These are phyloP conservation scores for Epichloe scottii DNA, from an alignment of 2,329 filamentous ascomycete species.

Conservation along the genomic window DNA sequence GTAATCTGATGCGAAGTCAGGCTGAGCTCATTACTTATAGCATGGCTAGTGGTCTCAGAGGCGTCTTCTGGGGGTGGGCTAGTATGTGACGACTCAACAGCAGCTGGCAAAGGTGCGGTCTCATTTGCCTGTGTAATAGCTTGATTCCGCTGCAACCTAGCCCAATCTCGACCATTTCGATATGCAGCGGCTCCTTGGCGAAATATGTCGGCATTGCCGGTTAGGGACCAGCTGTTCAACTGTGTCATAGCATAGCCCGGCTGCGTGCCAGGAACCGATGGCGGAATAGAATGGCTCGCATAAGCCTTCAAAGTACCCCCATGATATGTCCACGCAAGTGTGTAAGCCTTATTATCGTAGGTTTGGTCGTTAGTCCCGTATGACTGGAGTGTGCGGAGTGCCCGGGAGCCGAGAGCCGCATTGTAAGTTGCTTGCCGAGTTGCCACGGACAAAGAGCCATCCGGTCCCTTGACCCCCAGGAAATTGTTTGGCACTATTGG, in stretches of 20 bases:
- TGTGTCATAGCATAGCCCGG: neutral
- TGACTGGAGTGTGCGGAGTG: neutral
- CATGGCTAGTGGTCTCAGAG: no score
- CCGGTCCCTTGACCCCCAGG: conserved; percentile 23
- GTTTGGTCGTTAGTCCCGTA: neutral
- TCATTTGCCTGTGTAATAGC: neutral
- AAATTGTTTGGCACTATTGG: conserved; percentile 28
- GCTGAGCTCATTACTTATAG: no score
- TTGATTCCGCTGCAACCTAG: neutral
- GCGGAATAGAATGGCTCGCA: neutral
- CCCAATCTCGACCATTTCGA: neutral
- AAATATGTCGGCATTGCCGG: neutral
- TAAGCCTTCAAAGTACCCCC: neutral
- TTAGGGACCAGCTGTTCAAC: neutral
- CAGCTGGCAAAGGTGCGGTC: no score
- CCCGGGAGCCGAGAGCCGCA: neutral
- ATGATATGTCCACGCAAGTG: neutral
- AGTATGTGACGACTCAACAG: no score
- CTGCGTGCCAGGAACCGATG: neutral
- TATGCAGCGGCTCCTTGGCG: neutral
- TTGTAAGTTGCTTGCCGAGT: conserved; percentile 23
- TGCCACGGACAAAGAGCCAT: conserved; percentile 17
- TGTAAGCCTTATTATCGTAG: conserved; percentile 1
- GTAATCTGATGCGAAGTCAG: no score
- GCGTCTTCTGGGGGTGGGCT: no score